Conservation (phyloP, 352 stramenopile genomes). For the Globisporangium nagaii region DNA sequence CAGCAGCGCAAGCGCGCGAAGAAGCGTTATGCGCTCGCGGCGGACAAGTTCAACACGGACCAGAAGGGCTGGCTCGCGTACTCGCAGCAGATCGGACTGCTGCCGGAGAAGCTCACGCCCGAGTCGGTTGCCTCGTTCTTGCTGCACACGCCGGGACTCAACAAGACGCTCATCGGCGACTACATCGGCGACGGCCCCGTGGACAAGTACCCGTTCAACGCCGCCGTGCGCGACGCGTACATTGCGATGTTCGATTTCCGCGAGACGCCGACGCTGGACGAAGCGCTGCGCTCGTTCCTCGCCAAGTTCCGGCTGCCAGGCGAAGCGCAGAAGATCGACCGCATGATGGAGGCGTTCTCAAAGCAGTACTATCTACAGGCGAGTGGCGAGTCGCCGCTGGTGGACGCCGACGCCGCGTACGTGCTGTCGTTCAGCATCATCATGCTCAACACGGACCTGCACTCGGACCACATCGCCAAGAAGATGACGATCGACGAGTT, state of each 20-base stretch:
- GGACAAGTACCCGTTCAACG: conserved; percentile 96
- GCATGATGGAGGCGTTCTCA: conserved; percentile 96
- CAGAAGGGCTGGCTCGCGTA: conserved; percentile 91
- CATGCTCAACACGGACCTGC: conserved; percentile 99
- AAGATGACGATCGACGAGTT: conserved; percentile 89
- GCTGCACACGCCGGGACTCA: conserved; percentile 87
- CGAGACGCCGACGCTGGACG: conserved; percentile 79
- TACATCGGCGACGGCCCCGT: conserved; percentile 94
- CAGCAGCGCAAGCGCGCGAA: conserved; percentile 91
- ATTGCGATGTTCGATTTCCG: conserved; percentile 94
- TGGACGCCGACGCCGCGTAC: conserved; percentile 92
- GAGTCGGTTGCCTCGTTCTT: conserved; percentile 91
- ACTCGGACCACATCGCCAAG: conserved; percentile 88
- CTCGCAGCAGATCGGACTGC: conserved; percentile 79
- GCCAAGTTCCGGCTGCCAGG: conserved; percentile 94
- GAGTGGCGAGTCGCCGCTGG: conserved; percentile 43
- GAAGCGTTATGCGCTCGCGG: conserved; percentile 85
- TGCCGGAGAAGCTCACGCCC: conserved; percentile 81
- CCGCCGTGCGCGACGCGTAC: conserved; percentile 76
- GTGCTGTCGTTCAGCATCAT: conserved; percentile 98
- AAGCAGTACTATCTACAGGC: conserved; percentile 88
- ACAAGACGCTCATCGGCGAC: conserved; percentile 94
- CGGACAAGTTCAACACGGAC: conserved; percentile 94
- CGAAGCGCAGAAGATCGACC: conserved; percentile 98
- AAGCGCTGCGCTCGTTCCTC: conserved; percentile 92